Evolutionary conservation across 768 basidiomycete genomes (phyloP).

Genomic region (Lactarius tabidus): DNA sequence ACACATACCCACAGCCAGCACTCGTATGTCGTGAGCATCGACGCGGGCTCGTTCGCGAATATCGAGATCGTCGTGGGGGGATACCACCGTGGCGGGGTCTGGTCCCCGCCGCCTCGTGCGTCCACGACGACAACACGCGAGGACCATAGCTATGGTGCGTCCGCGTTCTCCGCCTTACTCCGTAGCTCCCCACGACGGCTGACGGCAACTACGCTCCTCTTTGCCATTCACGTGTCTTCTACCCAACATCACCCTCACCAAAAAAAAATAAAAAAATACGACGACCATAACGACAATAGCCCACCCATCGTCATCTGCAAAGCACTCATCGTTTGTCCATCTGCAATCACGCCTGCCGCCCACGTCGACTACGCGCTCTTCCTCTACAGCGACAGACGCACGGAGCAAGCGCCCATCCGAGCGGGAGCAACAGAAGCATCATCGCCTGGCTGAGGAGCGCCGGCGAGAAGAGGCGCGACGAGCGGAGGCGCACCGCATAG

Average conservation of each 20-base stretch:
- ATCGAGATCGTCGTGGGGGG: conserved; percentile 18
- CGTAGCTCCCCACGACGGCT: not conserved
- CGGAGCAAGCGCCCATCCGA: not conserved
- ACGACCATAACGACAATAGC: not conserved
- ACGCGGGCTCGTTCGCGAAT: conserved; percentile 14
- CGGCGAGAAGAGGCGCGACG: conserved; percentile 9
- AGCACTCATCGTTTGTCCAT: conserved; percentile 4
- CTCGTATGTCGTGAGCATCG: conserved; percentile 20
- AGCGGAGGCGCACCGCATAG: conserved; percentile 16
- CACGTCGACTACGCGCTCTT: not conserved
- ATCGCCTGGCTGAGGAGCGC: conserved; percentile 12
- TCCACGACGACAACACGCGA: not conserved
- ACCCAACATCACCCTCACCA: not conserved
- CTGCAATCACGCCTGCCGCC: not conserved
- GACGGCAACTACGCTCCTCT: not conserved
- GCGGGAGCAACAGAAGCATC: conserved; percentile 2
- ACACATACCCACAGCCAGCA: conserved; percentile 1
- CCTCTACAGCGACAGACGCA: not conserved
- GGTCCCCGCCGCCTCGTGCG: conserved; percentile 1
- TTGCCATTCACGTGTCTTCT: not conserved
- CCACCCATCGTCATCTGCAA: not conserved
- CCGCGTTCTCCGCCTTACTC: not conserved
- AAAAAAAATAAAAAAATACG: not conserved
- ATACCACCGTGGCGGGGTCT: not conserved
- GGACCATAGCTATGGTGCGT: conserved; percentile 11